Conservation (phyloP, 2,329 filamentous ascomycete species). For the Ceratocystis smalleyi region DNA sequence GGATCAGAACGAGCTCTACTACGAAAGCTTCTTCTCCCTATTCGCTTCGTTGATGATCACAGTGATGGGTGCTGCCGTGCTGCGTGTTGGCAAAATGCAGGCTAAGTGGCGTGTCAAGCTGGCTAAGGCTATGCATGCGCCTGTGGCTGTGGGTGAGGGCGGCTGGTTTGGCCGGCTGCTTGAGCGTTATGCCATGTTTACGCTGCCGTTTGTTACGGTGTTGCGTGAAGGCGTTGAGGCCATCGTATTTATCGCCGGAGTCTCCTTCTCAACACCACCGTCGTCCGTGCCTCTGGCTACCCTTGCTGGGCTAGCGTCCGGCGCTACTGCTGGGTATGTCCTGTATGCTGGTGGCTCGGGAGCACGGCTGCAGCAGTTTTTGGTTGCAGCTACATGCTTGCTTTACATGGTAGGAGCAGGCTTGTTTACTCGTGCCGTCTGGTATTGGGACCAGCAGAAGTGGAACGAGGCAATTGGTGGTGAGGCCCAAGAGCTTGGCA, state of each 20-base stretch:
- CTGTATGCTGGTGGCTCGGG: constrained; percentile 49
- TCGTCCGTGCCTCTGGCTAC: constrained; percentile 64
- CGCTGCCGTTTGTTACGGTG: constrained; percentile 77
- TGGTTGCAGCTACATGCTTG: constrained; percentile 69
- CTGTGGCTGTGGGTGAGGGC: constrained; percentile 31
- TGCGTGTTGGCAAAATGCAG: constrained; percentile 69
- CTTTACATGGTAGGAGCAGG: constrained; percentile 73
- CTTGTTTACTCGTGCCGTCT: constrained; percentile 62
- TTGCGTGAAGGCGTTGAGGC: constrained; percentile 74
- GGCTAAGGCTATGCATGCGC: constrained; percentile 46
- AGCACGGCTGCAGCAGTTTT: constrained; percentile 48
- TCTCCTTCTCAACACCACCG: constrained; percentile 61
- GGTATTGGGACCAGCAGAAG: constrained; percentile 54
- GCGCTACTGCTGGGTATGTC: constrained; percentile 50
- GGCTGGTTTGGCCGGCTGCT: constrained; percentile 45
- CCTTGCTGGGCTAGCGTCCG: constrained; percentile 53
- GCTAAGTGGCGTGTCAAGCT: constrained; percentile 82
- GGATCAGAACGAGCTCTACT: constrained; percentile 54
- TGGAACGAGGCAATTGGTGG: constrained; percentile 53
- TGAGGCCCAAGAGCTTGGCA: constrained; percentile 34
- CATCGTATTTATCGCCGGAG: constrained; percentile 72
- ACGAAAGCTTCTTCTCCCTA: constrained; percentile 65
- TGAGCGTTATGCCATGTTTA: constrained; percentile 75
- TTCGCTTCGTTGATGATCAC: constrained; percentile 68
- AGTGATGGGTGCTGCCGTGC: constrained; percentile 61